phyloP scores from a whole-genome alignment of 257 asterid species.

The Schizonepeta tenuifolia region DNA sequence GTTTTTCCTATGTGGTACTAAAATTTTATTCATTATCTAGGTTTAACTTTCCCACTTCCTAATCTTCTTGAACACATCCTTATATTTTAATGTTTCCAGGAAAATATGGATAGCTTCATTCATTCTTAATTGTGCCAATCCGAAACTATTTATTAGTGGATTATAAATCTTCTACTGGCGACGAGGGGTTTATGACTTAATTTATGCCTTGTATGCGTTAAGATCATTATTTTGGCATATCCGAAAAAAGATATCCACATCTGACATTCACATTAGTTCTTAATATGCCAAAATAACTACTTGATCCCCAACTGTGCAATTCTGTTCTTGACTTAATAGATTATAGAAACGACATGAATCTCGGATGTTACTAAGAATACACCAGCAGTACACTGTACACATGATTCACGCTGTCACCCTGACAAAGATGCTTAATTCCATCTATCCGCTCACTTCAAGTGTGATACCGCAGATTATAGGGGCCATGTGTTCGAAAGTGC shows the following conservation, averaged over 20 bases:
- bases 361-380: background rate
- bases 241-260: background rate
- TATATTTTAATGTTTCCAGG: background rate
- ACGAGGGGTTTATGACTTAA: slow-evolving; percentile 1
- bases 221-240: background rate
- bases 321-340: background rate
- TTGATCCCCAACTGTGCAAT: background rate
- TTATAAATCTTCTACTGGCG: background rate
- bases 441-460: slow-evolving; percentile 23
- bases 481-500: slow-evolving; percentile 94
- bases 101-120: background rate
- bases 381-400: background rate
- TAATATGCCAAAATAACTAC: background rate
- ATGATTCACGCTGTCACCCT: background rate
- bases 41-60: background rate
- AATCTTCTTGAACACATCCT: background rate
- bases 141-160: background rate
- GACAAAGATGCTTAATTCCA: background rate
- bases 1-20: slow-evolving; percentile 32
- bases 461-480: slow-evolving; percentile 64
- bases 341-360: background rate
- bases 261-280: background rate
- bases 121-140: background rate
- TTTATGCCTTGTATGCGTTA: background rate
- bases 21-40: background rate